Conservation (phyloP, 75 land plant species). For the Ceratopteris richardii region DNA sequence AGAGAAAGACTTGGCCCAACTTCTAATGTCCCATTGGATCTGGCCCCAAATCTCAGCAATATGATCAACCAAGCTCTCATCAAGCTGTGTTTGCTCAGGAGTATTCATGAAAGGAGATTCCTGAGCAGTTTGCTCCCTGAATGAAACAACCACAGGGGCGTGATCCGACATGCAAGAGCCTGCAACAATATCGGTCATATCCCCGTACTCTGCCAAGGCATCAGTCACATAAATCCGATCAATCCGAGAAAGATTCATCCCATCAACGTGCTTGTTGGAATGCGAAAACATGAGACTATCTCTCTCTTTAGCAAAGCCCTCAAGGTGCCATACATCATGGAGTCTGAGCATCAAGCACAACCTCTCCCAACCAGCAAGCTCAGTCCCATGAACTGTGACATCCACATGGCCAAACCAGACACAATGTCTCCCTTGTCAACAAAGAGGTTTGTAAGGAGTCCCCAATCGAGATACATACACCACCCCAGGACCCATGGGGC, state of each 20-base stretch:
- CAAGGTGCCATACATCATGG: slow-evolving; percentile 3
- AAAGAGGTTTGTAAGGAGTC: too few species aligned
- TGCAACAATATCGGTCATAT: neutral
- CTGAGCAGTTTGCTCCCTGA: neutral
- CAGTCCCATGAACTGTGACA: neutral
- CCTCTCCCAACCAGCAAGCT: neutral
- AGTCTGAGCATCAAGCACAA: neutral
- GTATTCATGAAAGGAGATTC: neutral
- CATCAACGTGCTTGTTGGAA: neutral
- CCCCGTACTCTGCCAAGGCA: neutral
- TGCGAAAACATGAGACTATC: neutral
- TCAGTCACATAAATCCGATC: neutral
- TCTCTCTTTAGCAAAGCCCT: neutral
- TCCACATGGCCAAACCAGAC: too few species aligned
- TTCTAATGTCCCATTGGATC: neutral
- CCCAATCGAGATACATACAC: too few species aligned
- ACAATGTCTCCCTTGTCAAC: too few species aligned
- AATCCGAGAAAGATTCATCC: neutral
- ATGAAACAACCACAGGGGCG: neutral
- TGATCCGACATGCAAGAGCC: neutral
- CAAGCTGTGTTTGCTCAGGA: neutral
- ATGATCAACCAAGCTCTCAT: neutral
- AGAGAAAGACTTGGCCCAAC: neutral
- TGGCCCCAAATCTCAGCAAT: neutral
- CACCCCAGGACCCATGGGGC: too few species aligned